Evolutionary conservation across 2,329 filamentous ascomycete species (phyloP).

Genomic region (Lachnellula occidentalis): DNA sequence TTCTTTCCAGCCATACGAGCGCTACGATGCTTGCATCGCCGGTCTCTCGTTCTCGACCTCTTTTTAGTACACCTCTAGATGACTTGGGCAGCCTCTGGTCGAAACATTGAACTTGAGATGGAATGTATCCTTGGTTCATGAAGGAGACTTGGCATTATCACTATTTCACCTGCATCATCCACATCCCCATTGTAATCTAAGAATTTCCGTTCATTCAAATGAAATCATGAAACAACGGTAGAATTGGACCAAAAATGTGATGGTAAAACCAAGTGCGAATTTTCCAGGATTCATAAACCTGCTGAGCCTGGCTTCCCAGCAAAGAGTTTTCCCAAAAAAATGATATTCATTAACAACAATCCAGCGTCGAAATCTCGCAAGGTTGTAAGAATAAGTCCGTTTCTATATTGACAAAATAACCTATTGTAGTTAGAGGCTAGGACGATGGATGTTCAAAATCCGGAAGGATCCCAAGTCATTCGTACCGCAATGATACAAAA

Average conservation of each 20-base stretch:
- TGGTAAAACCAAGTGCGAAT: too few relatives aligned
- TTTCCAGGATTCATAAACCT: background rate
- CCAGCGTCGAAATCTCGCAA: background rate
- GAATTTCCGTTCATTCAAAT: too few relatives aligned
- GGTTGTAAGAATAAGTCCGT: background rate
- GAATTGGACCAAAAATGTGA: too few relatives aligned
- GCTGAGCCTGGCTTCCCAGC: background rate
- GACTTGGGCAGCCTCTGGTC: background rate
- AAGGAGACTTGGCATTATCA: background rate
- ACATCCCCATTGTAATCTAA: background rate
- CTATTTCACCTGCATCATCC: background rate
- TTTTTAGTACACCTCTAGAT: background rate
- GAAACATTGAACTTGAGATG: background rate
- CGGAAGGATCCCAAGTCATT: too few relatives aligned
- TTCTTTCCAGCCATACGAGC: background rate
- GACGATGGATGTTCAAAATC: too few relatives aligned
- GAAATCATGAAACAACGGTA: too few relatives aligned
- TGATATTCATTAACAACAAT: background rate
- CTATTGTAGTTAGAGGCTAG: background rate
- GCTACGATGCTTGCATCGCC: background rate
- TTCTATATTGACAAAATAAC: background rate
- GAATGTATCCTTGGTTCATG: background rate
- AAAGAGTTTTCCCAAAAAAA: background rate
- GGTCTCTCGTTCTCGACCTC: background rate
- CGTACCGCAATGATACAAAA: too few relatives aligned